A percentile compares a stretch with the other conserved stretches of the same genome.
Evolutionary conservation across 2,329 filamentous ascomycete species (phyloP).

Genomic region (Neopestalotiopsis sp.): DNA sequence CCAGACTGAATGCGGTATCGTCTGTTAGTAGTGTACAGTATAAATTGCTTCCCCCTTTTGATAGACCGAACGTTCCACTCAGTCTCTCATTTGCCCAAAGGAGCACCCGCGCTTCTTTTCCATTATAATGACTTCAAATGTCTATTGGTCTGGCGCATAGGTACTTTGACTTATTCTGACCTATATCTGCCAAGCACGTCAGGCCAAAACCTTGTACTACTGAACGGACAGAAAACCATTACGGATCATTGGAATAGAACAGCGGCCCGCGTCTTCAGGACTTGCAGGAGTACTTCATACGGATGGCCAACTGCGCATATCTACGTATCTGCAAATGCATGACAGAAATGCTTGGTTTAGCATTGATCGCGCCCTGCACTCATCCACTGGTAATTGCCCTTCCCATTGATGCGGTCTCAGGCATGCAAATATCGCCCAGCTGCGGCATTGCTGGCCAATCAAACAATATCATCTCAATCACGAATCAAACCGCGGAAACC

Average conservation of each 20-base stretch:
- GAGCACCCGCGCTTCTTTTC: not conserved
- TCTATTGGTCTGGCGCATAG: not conserved
- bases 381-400: not conserved
- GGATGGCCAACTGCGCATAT: too few species aligned
- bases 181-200: not conserved
- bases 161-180: not conserved
- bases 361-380: not conserved
- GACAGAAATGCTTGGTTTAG: not conserved
- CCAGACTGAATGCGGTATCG: not conserved
- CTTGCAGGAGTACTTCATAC: not conserved
- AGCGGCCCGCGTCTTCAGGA: not conserved
- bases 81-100: not conserved
- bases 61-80: not conserved
- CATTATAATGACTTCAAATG: not conserved
- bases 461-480: not conserved
- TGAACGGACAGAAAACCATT: not conserved
- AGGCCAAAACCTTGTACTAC: not conserved
- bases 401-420: slow-evolving; percentile 9
- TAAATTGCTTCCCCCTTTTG: slow-evolving; percentile 3
- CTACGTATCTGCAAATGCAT: not conserved
- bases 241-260: not conserved
- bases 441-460: slow-evolving; percentile 1
- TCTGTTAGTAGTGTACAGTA: not conserved
- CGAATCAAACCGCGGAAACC: slow-evolving; percentile 1
- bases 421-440: slow-evolving; percentile 9